phyloP scores from a whole-genome alignment of 2,329 filamentous ascomycete species.

The Anisogramma anomala region DNA sequence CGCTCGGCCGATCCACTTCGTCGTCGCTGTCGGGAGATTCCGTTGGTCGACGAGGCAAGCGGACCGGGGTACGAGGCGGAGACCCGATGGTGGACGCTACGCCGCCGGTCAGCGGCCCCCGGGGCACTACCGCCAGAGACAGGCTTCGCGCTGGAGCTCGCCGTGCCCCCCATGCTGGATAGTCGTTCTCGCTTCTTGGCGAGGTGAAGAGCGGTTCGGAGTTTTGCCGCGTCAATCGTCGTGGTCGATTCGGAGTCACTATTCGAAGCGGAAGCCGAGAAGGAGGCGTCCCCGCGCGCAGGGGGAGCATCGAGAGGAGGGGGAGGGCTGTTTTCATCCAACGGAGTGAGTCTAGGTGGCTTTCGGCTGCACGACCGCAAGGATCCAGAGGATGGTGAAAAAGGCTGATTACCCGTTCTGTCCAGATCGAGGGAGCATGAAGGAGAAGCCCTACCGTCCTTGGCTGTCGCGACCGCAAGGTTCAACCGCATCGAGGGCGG shows the following conservation, averaged over 20 bases:
- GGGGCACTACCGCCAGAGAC: slow-evolving; percentile 34
- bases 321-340: slow-evolving; percentile 43
- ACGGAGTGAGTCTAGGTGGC: slow-evolving; percentile 26
- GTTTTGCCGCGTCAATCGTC: slow-evolving; percentile 40
- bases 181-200: slow-evolving; percentile 35
- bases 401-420: slow-evolving; percentile 38
- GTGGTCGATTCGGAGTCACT: slow-evolving; percentile 39
- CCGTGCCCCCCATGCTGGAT: slow-evolving; percentile 28
- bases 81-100: slow-evolving; percentile 22
- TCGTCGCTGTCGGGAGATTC: slow-evolving; percentile 42
- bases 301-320: slow-evolving; percentile 24
- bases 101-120: slow-evolving; percentile 18
- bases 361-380: slow-evolving; percentile 20
- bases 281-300: slow-evolving; percentile 24
- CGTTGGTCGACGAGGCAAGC: slow-evolving; percentile 40
- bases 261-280: slow-evolving; percentile 27
- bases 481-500: slow-evolving; percentile 46
- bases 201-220: slow-evolving; percentile 42
- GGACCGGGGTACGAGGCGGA: slow-evolving; percentile 29
- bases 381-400: slow-evolving; percentile 27
- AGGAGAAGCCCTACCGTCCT: slow-evolving; percentile 36
- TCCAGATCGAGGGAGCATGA: slow-evolving; percentile 39
- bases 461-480: slow-evolving; percentile 43
- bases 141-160: slow-evolving; percentile 28
- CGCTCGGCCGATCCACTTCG: slow-evolving; percentile 25